Base-by-base conservation (phyloP, 176 grass and related monocot species). In the Triticum dicoccoides region DNA sequence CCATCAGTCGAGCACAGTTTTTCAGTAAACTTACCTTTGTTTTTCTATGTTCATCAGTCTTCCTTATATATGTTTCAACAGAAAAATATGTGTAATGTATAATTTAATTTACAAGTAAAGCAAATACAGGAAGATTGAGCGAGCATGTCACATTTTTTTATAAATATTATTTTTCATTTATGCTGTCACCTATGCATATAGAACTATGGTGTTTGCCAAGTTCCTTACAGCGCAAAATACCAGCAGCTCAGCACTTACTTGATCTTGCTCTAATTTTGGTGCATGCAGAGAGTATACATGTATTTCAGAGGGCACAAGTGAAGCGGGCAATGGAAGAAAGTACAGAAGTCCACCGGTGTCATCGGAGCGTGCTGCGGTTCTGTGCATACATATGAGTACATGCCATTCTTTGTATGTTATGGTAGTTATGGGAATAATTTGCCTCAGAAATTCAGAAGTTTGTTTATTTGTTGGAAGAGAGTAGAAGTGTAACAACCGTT, bases 231-330 rank as follows among this genome's bases (percentile, higher is more conserved):
- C 41, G 20, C 61, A 81, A 32, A 75, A 56, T 38, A 13, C 15
- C 27, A 54, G 45, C 45, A 32, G 45, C 9, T 15, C 17, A 63
- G 11, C 39, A 62, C 14, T 41, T 11, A 15, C 69, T 34, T 30
- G 52, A 80, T 84, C 7, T 69, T 20, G 8, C 38, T 65, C 44
- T n/a, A n/a, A 68, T 89, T 88, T 72, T 85, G 75, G n/a, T 82
- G 56, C 21, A 23, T 95, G 92, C 93, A 98, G 95, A 95, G 78
- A 93, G 88, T 95, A 84, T 93, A 90, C 83, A 92, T 98, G 85
- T 92, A 95, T 83, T 98, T 95, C 89, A 98, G 95, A 98, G 91
- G 95, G 44, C 87, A 93, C 70, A 90, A 95, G 81, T 92, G 79
- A 95, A 89, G 41, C 65, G 52, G n/a, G 20, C 42, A 67, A 58